Evolutionary conservation across 2,329 filamentous ascomycete genomes (phyloP), one percentile per base, ranked within the genome.

Genomic region (Colletotrichum sojae): DNA sequence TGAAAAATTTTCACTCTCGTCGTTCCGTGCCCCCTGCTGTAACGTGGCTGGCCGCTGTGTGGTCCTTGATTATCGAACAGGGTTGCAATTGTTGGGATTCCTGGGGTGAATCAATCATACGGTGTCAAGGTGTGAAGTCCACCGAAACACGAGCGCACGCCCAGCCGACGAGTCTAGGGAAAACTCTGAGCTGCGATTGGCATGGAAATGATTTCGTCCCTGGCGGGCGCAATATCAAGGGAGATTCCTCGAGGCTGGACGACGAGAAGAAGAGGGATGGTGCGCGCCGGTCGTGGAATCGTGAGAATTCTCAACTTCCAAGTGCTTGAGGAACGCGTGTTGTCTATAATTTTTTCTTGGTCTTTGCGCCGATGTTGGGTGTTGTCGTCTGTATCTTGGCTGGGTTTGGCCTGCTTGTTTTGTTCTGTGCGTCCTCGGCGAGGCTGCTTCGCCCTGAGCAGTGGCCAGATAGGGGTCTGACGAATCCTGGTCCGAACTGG

Each of bases 41-140:
- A 56, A 65, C 56, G 62, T 67, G 67, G 62, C 67, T 61, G 66
- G 66, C 40, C 66, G 55, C 40, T 59, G 48, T 68, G 40, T 53
- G 46, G 58, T 59, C 39, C 64, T 63, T 63, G 64, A 55, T 55
- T 36, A 46, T 58, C 46, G 51, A 63, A 39, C 58, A 57, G 46
- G 67, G 67, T 63, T 51, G 67, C 49, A 49, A 53, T 49, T 57
- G 52, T 55, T 68, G 57, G 67, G 67, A 61, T 66, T 67, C 51
- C 53, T 52, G 31, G 43, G 46, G 49, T 66, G 62, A 69, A 69
- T 66, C 62, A 69, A 69, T 66, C 62, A 69, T 40, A 66, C 66
- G 27, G 49, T 65, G 61, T 49, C 61, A 55, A 69, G 66, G 66
- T 10, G 31, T 69, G 66, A 69, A 59, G 31, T 27, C 57, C 63